Base-by-base conservation (phyloP, 805 yeast species). In the Monosporozyma servazzii region DNA sequence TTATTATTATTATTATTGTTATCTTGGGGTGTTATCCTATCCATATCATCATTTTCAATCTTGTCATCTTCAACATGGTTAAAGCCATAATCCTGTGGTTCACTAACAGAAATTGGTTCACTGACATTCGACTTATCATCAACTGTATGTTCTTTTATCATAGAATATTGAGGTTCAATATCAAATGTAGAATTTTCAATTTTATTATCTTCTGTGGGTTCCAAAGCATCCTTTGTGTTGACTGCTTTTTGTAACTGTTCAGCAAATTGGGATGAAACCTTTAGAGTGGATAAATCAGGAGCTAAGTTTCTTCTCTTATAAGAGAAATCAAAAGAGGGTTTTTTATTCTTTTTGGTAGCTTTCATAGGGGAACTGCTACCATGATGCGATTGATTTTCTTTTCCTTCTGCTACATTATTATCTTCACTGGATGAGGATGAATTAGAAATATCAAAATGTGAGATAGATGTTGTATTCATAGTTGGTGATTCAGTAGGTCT, bases 181-280 rank as follows among this genome's bases (percentile, higher is more conserved):
- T 41, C 44, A 23, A 41, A 41, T 8, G 17, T n/a, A 3, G 30
- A 21, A 5, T 5, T 5, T 6, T 23, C 44, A 11, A 5, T 21
- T 11, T 18, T 36, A 15, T 6, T 36, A 3, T 37, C 41, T 7
- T 9, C 15, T 37, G 41, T 2, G 9, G 17, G 5, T 17, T 18
- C 23, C 18, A 17, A 1, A 8, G 9, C 13, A 8, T 37, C 23
- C 18, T 37, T 18, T 2, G 54, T 53, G 25, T 53, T 51, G 11
- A 55, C 45, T 0, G 62, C 60, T n/a, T 52, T 54, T 18, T 53
- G 66, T 48, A 73, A 58, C 37, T 68, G 68, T 25, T 72, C 60
- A 1, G 75, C 75, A 52, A 74, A 68, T 7, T 62, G 69, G 1
- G 62, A 49, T 18, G 70, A 65, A 8, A 68, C 65, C 15, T 64